Conservation (phyloP, 768 basidiomycete species). For the Hericium alpestre region DNA sequence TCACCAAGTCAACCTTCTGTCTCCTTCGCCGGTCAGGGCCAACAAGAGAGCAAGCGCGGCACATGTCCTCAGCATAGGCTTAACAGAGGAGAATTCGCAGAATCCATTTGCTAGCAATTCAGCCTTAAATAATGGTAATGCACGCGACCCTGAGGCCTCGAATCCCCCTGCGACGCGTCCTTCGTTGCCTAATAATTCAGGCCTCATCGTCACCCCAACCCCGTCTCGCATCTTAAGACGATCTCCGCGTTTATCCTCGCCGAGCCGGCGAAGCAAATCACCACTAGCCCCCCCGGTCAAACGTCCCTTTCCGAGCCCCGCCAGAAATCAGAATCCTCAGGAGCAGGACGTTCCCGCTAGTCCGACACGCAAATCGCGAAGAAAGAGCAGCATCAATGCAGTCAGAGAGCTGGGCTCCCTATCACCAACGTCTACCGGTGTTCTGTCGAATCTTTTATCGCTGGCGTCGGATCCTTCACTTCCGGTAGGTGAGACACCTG, state of each 20-base stretch:
- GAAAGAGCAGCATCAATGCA: neutral
- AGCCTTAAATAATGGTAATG: too few relatives aligned
- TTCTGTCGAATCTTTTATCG: constrained; percentile 19
- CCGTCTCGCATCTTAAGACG: neutral
- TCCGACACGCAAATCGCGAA: neutral
- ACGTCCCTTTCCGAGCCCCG: neutral
- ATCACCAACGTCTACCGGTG: constrained; percentile 44
- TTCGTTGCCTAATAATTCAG: neutral
- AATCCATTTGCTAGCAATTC: too few relatives aligned
- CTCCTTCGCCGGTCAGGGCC: neutral
- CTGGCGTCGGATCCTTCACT: neutral
- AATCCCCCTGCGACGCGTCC: neutral
- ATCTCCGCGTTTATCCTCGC: neutral
- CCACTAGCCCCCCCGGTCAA: neutral
- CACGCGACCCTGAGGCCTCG: too few relatives aligned
- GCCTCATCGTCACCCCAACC: neutral
- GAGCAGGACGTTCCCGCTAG: neutral
- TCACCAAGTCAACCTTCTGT: neutral
- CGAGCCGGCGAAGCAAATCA: neutral
- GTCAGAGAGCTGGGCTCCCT: constrained; percentile 40
- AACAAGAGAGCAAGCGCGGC: neutral
- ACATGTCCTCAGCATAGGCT: neutral
- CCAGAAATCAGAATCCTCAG: neutral
- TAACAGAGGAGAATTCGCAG: too few relatives aligned
- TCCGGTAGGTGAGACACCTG: neutral